phyloP scores from a whole-genome alignment of 176 grass and related monocot genomes.

The Echinochloa phyllopogon region DNA sequence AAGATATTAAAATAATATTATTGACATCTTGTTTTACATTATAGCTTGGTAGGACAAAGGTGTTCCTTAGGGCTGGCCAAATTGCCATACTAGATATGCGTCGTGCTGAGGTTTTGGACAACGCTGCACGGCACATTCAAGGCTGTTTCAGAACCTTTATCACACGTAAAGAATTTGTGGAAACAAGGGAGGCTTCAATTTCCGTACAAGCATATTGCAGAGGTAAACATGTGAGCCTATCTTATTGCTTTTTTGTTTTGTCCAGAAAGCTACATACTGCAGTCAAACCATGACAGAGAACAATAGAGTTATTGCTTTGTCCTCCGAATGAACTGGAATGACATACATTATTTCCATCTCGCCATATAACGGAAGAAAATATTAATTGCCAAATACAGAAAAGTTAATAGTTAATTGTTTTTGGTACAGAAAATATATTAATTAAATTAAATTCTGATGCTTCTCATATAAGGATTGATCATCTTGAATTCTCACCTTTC shows the following conservation, averaged over 20 bases:
- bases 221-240: slow-evolving; percentile 56
- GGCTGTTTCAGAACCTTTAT: slow-evolving; percentile 73
- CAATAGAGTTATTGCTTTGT: slow-evolving; percentile 11
- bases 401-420: not conserved
- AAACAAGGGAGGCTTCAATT: slow-evolving; percentile 67
- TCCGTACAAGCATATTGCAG: slow-evolving; percentile 87
- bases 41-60: slow-evolving; percentile 89
- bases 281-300: not conserved
- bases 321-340: not conserved
- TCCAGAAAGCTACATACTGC: not conserved
- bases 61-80: slow-evolving; percentile 95
- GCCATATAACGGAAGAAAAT: not conserved
- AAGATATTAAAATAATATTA: slow-evolving; percentile 2
- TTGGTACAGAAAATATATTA: no score
- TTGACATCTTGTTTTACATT: slow-evolving; percentile 38
- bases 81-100: slow-evolving; percentile 82
- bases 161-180: slow-evolving; percentile 66
- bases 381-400: not conserved
- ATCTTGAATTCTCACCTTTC: not conserved
- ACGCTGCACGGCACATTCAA: slow-evolving; percentile 86
- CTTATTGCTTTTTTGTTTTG: slow-evolving; percentile 25
- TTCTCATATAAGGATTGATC: no score
- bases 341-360: slow-evolving; percentile 9
- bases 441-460: no score
- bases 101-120: slow-evolving; percentile 95